Evolutionary conservation across 257 asterid species (phyloP).

Genomic region (Buddleja alternifolia): DNA sequence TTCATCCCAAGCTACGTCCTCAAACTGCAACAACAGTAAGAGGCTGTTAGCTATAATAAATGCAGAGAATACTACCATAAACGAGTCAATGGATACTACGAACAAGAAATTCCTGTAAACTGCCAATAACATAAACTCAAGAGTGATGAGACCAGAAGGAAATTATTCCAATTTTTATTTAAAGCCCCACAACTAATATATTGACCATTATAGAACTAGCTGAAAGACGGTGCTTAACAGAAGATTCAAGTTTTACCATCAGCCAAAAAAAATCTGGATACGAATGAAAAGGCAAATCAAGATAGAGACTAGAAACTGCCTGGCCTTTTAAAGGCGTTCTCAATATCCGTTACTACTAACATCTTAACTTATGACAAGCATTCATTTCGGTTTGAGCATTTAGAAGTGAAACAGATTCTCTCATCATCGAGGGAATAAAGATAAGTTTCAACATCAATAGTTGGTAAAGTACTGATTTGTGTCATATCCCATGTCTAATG

Average conservation of each 20-base stretch:
- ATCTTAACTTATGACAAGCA: no score
- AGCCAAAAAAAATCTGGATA: not conserved
- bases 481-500: no score
- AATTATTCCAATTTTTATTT: not conserved
- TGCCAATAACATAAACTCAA: constrained; percentile 18
- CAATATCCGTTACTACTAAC: no score
- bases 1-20: constrained; percentile 71
- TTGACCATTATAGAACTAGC: not conserved
- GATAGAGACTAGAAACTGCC: not conserved
- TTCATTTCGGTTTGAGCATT: no score
- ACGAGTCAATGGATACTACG: constrained; percentile 33
- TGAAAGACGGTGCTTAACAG: not conserved
- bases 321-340: not conserved
- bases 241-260: not conserved
- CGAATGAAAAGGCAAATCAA: not conserved
- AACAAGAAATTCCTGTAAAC: not conserved
- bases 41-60: constrained; percentile 53
- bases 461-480: no score
- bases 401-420: no score
- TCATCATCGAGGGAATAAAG: no score
- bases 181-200: not conserved
- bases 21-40: constrained; percentile 66
- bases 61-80: constrained; percentile 44
- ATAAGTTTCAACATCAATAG: no score
- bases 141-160: not conserved